phyloP scores from a whole-genome alignment of 208 protist species.

The Zelonia costaricensis region DNA sequence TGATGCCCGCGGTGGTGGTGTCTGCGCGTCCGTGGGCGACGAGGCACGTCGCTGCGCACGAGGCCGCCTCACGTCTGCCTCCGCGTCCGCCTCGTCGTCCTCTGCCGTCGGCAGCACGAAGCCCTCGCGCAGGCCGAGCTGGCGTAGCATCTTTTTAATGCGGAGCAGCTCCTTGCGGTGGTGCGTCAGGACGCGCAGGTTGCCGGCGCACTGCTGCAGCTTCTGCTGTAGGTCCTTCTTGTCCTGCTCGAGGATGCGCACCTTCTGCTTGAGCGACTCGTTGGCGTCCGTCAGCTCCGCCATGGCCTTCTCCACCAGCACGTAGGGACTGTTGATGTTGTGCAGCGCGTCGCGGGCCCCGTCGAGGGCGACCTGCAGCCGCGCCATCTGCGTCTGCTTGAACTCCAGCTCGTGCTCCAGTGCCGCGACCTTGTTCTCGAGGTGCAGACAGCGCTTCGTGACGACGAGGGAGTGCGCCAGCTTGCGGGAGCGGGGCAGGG shows the following conservation, averaged over 20 bases:
- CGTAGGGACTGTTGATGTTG: slow-evolving; percentile 86
- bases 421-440: slow-evolving; percentile 71
- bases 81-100: slow-evolving; percentile 4
- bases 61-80: background rate
- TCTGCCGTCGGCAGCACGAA: slow-evolving; percentile 20
- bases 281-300: slow-evolving; percentile 56
- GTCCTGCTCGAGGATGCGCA: slow-evolving; percentile 47
- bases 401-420: slow-evolving; percentile 70
- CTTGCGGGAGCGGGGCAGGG: slow-evolving; percentile 78
- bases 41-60: background rate
- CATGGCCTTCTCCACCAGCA: slow-evolving; percentile 75
- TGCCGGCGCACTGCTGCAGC: slow-evolving; percentile 49
- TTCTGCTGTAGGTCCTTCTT: slow-evolving; percentile 47
- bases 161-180: slow-evolving; percentile 79
- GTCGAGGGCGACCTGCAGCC: slow-evolving; percentile 73
- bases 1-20: background rate
- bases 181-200: slow-evolving; percentile 64
- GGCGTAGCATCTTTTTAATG: slow-evolving; percentile 68
- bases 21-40: background rate
- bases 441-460: slow-evolving; percentile 87
- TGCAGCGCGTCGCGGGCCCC: slow-evolving; percentile 79
- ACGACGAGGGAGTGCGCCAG: slow-evolving; percentile 73
- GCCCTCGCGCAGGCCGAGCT: slow-evolving; percentile 61
- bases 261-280: slow-evolving; percentile 52
- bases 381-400: slow-evolving; percentile 70